Evolutionary conservation across 306 rosid genomes (phyloP), one percentile per base, ranked within the genome.

Genomic region (Adenanthera pavonina): DNA sequence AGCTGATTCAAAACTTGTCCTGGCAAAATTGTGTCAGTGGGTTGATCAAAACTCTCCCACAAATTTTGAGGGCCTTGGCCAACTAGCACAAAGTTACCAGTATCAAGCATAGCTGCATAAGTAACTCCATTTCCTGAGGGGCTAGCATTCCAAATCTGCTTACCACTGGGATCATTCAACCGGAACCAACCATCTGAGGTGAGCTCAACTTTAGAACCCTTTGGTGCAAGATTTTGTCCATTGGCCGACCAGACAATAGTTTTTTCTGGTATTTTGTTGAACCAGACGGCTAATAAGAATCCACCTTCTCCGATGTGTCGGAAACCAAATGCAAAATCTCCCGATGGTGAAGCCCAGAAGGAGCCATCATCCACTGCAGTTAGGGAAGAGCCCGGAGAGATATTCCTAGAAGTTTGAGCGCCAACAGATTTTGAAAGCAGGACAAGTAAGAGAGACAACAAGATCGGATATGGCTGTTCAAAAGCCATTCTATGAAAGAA

Each of bases 311-410:
- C 49, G 9, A 79, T 47, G 4, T 68, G 16, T 30, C 7, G 76
- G 53, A 90, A 90, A 15, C 89, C 91, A 35, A 90, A 71, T 35
- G 89, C 86, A 78, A 87, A 90, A 6, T 86, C 89, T 10, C 89
- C 87, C 2, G 82, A 79, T 61, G 84, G 82, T 0, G 89, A 87
- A 25, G 20, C 1, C 91, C 83, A 85, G 9, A 16, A 77, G 1
- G 51, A 33, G 47, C 30, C 43, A 12, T 75, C 13, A 43, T 30
- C 38, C 0, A 4, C 5, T 0, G 92, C 85, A 49, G 84, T 57
- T 67, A 86, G 87, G 1, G 84, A 82, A 59, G 78, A 56, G 0
- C 82, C 84, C 35, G 78, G 33, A 19, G 77, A 38, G 13, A 76
- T 52, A 25, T 78, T 86, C 16, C 7, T 73, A 44, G 15, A 10